Percentiles rank a stretch among this genome's conserved stretches.
Conservation (phyloP, 305 asterid species). For the Ilex paraguariensis region DNA sequence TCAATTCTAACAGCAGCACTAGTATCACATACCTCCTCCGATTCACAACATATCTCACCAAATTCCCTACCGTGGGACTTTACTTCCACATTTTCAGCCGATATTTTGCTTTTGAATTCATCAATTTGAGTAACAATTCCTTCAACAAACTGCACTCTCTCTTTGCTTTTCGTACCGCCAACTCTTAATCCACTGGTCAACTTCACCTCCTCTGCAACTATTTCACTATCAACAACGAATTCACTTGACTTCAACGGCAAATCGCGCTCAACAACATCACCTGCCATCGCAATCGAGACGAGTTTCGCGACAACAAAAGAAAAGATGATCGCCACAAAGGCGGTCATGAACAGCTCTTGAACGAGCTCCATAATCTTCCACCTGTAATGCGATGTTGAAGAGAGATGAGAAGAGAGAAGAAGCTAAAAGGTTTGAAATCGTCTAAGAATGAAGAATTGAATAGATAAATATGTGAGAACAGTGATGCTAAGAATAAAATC, state of each 20-base stretch:
- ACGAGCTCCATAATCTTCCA: slow-evolving; percentile 35
- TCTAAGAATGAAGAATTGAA: slow-evolving; percentile 15
- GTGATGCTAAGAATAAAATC: slow-evolving; percentile 15
- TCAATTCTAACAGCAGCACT: slow-evolving; percentile 17
- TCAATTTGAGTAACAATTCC: slow-evolving; percentile 36
- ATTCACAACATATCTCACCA: too few relatives aligned
- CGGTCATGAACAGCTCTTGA: slow-evolving; percentile 39
- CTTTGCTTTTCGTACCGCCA: slow-evolving; percentile 27
- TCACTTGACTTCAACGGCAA: background rate
- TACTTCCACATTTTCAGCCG: slow-evolving; percentile 6
- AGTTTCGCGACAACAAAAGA: slow-evolving; percentile 45
- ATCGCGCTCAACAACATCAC: slow-evolving; percentile 9
- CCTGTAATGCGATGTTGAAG: slow-evolving; percentile 1
- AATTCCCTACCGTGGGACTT: too few relatives aligned
- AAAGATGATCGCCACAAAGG: slow-evolving; percentile 35
- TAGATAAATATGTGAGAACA: too few relatives aligned
- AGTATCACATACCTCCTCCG: background rate
- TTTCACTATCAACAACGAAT: slow-evolving; percentile 19
- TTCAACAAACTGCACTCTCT: slow-evolving; percentile 49
- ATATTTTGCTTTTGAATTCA: slow-evolving; percentile 16
- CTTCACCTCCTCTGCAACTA: slow-evolving; percentile 21
- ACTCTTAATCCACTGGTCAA: slow-evolving; percentile 31
- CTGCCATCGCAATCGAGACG: slow-evolving; percentile 34
- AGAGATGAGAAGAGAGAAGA: slow-evolving; percentile 9
- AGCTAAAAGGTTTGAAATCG: slow-evolving; percentile 17